Evolutionary conservation across 768 basidiomycete genomes (phyloP), one percentile per base, ranked within the genome.

Genomic region (Lactifluus volemus): DNA sequence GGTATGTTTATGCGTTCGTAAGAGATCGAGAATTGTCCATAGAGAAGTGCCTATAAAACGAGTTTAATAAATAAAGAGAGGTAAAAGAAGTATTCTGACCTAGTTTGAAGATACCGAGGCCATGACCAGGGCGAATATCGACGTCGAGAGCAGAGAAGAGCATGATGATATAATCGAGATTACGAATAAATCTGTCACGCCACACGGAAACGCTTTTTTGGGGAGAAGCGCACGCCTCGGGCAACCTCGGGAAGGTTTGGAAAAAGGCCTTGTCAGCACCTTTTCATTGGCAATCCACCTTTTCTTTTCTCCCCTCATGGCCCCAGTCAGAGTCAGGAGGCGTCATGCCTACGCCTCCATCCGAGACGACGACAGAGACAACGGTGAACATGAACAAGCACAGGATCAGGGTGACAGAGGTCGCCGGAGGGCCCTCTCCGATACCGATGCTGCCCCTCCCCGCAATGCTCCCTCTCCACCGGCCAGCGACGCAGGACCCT

Each of bases 81-180:
- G 53, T 51, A 58, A 30, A 53, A 34, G 9, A 34, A 34, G 32
- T 9, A 34, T 34, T 34, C 88, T 87, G 57, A 39, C 60, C 54
- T 42, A 92, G 76, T 70, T 89, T 86, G 70, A 92, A 92, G 54
- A 84, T 79, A 1, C 89, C 89, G 47, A 92, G 78, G 21, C 89
- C 88, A 12, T 76, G 75, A 34, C 88, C 90, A 41, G 91, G 91
- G 66, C 82, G 75, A 56, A 92, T 76, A 66, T 92, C 90, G 63
- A 88, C 75, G 65, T 92, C 86, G 53, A 92, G 76, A 30, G 81
- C 77, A 38, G 86, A 82, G 66, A 83, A 81, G 85, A 88, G 61
- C 61, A 63, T 63, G n/a, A 30, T 8, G 19, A 45, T 4, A 34
- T 34, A 34, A 9, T 34, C 32, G 11, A 10, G 10, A 38, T 5